Base-by-base conservation (phyloP, 345 rosid species). In the Eucalyptus polybractea region DNA sequence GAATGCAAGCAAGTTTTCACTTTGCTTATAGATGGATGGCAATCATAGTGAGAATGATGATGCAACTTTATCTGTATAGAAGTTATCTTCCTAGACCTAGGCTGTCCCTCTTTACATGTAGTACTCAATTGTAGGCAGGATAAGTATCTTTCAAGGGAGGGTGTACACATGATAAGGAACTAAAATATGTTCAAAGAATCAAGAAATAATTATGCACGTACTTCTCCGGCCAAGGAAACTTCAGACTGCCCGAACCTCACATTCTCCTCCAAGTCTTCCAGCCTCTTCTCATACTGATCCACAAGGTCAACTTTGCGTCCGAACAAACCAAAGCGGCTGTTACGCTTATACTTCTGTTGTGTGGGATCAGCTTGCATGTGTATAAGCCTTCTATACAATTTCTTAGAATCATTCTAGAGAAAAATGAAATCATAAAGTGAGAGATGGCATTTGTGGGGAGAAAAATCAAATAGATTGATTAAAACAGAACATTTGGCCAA, bases 161-260 rank as follows among this genome's bases (percentile, higher is more conserved):
- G 33, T 50, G 0, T 65, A 47, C 17, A 31, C 50, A 87, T 67
- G 53, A 86, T 54, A 45, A 53, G 62, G 58, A 86, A 29, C 13
- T 62, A 15, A 65, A 88, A 88, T 31, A 17, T 91, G 15, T 67
- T 25, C 53, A 29, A 87, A 90, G 76, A 19, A n/a, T 69, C 81
- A 51, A 86, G 21, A 90, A 72, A 33, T 50, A 80, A 29, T 88
- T 21, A 86, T 1, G 88, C 56, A 88, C 93, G 80, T 95, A 97
- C 99, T 62, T 95, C 94, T 88, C 90, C 93, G 69, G 95, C 94
- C 88, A 90, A 80, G 67, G 97, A 93, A 90, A 92, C 95, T 91
- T 94, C 97, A 62, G 99, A 95, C 91, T 90, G 97, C 91, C 93
- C 94, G 90, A 97, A 81, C 88, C 96, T 93, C 92, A 95, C 91